These are phyloP conservation scores for Chytriomyces sp. DNA, from an alignment of 192 early-diverging fungal species.

Conservation along the genomic window DNA sequence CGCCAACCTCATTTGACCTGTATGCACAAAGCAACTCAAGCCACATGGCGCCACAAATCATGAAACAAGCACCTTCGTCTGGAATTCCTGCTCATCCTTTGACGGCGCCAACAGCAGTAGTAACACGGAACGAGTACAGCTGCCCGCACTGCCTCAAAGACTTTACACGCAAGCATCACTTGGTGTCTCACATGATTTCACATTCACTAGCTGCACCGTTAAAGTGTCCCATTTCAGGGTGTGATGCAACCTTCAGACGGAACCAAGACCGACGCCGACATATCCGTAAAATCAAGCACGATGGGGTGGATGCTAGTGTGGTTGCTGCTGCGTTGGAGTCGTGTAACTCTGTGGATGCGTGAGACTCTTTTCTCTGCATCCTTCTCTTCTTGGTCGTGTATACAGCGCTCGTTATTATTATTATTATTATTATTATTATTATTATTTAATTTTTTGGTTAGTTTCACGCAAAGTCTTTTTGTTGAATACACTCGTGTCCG, in stretches of 20 bases:
- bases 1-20: too few relatives aligned
- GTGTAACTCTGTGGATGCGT: neutral
- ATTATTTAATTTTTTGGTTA: neutral
- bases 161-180: neutral
- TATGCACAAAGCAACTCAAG: too few relatives aligned
- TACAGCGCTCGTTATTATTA: neutral
- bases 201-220: neutral
- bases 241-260: slow-evolving; percentile 21
- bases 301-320: neutral
- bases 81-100: too few relatives aligned
- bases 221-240: slow-evolving; percentile 8
- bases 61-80: too few relatives aligned
- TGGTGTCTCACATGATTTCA: slow-evolving; percentile 15
- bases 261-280: slow-evolving; percentile 19
- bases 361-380: neutral
- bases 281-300: slow-evolving; percentile 10
- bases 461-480: neutral
- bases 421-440: neutral
- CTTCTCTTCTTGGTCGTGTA: neutral
- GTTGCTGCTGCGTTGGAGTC: neutral
- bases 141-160: neutral
- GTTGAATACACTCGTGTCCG: neutral
- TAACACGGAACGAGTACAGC: too few relatives aligned
- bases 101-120: too few relatives aligned
- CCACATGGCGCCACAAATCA: too few relatives aligned